A percentile compares a stretch with the other conserved stretches of the same genome.
Conservation (phyloP, 1,284 basidiomycete genomes). For the Crucibulum parvulum region DNA sequence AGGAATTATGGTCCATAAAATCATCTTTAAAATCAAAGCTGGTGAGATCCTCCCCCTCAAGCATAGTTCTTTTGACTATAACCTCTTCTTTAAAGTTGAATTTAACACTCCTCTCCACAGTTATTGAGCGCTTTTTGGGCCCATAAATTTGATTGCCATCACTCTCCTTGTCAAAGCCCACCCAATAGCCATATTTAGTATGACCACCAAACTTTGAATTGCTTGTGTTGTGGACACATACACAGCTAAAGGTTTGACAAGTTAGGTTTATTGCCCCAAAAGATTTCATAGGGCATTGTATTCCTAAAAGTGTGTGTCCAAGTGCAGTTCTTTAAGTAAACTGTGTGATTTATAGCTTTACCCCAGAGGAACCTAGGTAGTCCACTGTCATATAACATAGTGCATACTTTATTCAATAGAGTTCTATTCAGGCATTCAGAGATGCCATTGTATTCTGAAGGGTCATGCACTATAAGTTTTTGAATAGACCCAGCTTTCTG, state of each 20-base stretch:
- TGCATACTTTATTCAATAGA: slow-evolving; percentile 32
- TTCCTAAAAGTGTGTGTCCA: slow-evolving; percentile 6
- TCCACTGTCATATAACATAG: slow-evolving; percentile 31
- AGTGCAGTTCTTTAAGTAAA: slow-evolving; percentile 9
- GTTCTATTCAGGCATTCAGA: slow-evolving; percentile 38
- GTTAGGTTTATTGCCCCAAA: not conserved
- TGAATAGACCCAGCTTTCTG: slow-evolving; percentile 28
- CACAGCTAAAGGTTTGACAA: not conserved
- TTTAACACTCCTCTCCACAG: not conserved
- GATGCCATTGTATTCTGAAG: slow-evolving; percentile 39
- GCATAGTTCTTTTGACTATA: not conserved
- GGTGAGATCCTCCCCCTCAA: not conserved
- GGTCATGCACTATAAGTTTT: slow-evolving; percentile 39
- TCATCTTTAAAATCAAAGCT: not conserved
- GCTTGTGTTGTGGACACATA: not conserved
- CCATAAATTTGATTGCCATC: not conserved
- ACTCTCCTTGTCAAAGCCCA: not conserved
- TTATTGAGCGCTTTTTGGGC: not conserved
- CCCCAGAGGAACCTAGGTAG: slow-evolving; percentile 21
- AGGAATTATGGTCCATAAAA: not conserved
- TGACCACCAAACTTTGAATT: not conserved
- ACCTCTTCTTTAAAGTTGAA: not conserved
- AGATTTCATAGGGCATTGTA: not conserved
- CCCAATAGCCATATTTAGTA: slow-evolving; percentile 1
- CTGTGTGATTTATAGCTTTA: slow-evolving; percentile 8